These are phyloP conservation scores for Syzygium aqueum DNA, from an alignment of 345 rosid species.

Conservation along the genomic window DNA sequence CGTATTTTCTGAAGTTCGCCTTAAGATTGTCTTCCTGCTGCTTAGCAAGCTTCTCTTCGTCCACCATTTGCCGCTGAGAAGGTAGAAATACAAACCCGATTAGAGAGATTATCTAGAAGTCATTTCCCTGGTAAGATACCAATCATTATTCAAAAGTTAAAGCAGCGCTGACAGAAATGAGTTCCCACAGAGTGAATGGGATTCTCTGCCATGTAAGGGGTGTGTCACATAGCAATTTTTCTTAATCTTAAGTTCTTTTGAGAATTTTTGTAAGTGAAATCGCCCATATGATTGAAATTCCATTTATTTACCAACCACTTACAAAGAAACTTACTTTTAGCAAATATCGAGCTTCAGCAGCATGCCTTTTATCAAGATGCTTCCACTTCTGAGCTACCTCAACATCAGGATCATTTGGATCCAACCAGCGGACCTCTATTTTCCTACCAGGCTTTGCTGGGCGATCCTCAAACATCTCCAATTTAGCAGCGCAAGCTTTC, in stretches of 20 bases:
- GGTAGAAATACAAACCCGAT: background rate
- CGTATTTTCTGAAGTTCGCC: conserved; percentile 39
- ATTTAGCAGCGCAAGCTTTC: conserved; percentile 47
- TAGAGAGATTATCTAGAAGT: background rate
- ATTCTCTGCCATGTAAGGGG: background rate
- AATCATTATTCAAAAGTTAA: background rate
- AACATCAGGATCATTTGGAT: conserved; percentile 40
- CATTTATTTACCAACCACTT: background rate
- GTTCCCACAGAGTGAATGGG: background rate
- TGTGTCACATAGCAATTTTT: background rate
- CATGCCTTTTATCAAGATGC: conserved; percentile 29
- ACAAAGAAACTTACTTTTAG: conserved; percentile 27
- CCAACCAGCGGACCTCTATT: conserved; percentile 41
- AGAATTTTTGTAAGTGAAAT: background rate
- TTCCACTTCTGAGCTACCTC: conserved; percentile 41
- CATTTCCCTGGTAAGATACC: background rate
- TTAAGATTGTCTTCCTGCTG: conserved; percentile 41
- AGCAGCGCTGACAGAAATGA: background rate
- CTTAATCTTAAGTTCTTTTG: background rate
- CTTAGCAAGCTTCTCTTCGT: conserved; percentile 48
- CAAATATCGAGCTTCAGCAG: conserved; percentile 37
- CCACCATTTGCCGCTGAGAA: conserved; percentile 39
- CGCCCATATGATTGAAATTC: background rate
- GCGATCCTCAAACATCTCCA: conserved; percentile 61
- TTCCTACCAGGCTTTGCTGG: conserved; percentile 46